phyloP scores from a whole-genome alignment of 192 early-diverging fungal genomes.

The Backusella mclennaniae region DNA sequence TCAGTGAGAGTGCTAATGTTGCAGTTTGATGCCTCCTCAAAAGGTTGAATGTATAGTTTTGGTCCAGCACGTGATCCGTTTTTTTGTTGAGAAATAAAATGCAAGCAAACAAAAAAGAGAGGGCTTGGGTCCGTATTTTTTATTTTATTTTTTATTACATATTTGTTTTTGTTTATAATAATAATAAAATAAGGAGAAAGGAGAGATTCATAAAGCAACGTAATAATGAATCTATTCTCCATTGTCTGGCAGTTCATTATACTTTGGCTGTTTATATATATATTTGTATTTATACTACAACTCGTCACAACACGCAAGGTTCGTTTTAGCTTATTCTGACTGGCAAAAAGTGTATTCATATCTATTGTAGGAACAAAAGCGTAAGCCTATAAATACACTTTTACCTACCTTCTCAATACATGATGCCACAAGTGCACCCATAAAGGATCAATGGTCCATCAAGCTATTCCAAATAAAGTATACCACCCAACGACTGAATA shows the following conservation, averaged over 20 bases:
- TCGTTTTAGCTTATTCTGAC: too few species aligned
- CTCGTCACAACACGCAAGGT: constrained; percentile 11
- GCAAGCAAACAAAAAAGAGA: neutral
- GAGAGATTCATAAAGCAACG: neutral
- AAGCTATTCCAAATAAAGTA: constrained; percentile 49
- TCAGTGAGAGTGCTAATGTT: neutral
- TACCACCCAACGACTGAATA: constrained; percentile 48
- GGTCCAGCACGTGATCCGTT: neutral
- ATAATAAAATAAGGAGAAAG: neutral
- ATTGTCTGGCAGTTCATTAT: constrained; percentile 25
- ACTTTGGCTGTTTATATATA: constrained; percentile 32
- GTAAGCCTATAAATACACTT: neutral
- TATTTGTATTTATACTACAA: constrained; percentile 13
- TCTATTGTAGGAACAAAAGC: neutral
- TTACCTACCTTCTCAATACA: constrained; percentile 21
- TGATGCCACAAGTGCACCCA: neutral
- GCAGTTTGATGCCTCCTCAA: neutral
- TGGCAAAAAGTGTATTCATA: neutral
- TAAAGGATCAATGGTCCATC: constrained; percentile 25
- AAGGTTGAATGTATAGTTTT: too few species aligned
- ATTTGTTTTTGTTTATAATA: neutral
- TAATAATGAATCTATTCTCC: constrained; percentile 24
- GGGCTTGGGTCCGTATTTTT: neutral
- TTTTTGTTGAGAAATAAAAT: neutral
- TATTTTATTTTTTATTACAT: neutral